Percentiles rank a stretch among this genome's conserved stretches.
These are phyloP conservation scores for Dothiorella sarmentorum DNA, from an alignment of 2,329 filamentous ascomycete genomes.

Conservation along the genomic window DNA sequence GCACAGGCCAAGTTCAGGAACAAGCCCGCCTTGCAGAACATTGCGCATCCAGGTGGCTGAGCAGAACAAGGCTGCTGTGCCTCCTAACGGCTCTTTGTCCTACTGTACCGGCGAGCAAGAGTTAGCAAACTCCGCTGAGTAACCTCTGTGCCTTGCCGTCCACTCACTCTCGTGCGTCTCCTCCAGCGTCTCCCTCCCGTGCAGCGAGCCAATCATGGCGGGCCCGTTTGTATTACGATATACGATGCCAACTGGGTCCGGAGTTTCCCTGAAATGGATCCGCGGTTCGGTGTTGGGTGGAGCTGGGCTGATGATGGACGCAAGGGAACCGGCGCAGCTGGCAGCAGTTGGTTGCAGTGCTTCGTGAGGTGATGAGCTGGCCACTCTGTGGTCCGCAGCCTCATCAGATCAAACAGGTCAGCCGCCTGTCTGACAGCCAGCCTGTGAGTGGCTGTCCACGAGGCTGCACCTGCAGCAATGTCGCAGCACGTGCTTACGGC, in stretches of 20 bases:
- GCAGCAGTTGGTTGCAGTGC: constrained; percentile 1
- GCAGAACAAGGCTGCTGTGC: too few relatives aligned
- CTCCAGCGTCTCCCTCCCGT: not conserved
- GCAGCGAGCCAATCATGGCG: not conserved
- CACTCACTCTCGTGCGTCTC: not conserved
- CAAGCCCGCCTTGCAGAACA: not conserved
- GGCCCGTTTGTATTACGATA: not conserved
- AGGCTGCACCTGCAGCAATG: not conserved
- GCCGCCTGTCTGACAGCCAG: not conserved
- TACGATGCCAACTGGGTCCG: not conserved
- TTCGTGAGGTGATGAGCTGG: not conserved
- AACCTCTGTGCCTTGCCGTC: too few relatives aligned
- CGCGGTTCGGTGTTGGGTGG: not conserved
- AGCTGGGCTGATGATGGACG: constrained; percentile 2
- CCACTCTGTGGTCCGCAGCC: not conserved
- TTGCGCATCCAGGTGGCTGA: not conserved
- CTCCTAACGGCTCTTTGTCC: too few relatives aligned
- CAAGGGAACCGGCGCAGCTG: not conserved
- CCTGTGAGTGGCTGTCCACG: not conserved
- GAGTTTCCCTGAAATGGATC: not conserved
- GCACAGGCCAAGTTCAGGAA: constrained; percentile 15
- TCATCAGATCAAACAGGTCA: not conserved
- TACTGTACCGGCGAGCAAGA: too few relatives aligned
- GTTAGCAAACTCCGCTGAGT: too few relatives aligned
- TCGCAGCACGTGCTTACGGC: not conserved